A percentile compares a stretch with the other conserved stretches of the same genome.
phyloP scores from a whole-genome alignment of 108 stramenopile species.

The Nitzschia inconspicua region DNA sequence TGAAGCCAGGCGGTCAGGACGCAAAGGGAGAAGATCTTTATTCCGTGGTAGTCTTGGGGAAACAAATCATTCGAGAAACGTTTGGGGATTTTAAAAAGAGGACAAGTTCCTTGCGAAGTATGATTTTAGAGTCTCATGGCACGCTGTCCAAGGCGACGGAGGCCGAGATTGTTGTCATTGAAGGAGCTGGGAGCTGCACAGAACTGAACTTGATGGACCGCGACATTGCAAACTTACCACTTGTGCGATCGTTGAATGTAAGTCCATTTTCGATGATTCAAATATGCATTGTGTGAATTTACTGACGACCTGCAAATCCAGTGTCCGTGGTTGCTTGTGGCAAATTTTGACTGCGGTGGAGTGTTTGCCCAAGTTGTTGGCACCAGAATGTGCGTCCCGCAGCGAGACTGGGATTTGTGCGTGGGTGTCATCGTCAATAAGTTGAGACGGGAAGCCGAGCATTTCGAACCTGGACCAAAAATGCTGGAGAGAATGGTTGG shows the following conservation, averaged over 20 bases:
- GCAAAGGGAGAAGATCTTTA: constrained; percentile 26
- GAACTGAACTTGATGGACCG: constrained; percentile 41
- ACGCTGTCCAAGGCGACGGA: constrained; percentile 22
- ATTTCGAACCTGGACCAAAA: constrained; percentile 28
- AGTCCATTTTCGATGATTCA: neutral
- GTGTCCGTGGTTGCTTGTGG: constrained; percentile 42
- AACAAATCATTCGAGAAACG: constrained; percentile 26
- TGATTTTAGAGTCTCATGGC: constrained; percentile 27
- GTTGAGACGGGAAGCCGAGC: constrained; percentile 21
- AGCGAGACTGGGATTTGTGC: constrained; percentile 34
- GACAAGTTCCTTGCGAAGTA: constrained; percentile 10
- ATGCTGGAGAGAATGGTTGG: constrained; percentile 34
- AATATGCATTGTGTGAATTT: neutral
- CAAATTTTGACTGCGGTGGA: constrained; percentile 40
- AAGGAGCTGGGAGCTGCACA: constrained; percentile 38
- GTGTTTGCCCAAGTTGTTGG: constrained; percentile 45
- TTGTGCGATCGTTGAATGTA: constrained; percentile 25
- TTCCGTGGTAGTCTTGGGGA: constrained; percentile 26
- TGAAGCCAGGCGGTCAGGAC: constrained; percentile 25
- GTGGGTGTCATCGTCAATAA: constrained; percentile 39
- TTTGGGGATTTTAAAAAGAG: constrained; percentile 23
- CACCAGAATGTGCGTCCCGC: constrained; percentile 36
- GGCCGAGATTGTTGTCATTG: constrained; percentile 32
- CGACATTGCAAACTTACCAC: constrained; percentile 41
- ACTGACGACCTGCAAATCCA: neutral